Evolutionary conservation across 2,329 filamentous ascomycete genomes (phyloP).

Genomic region (Colletotrichum chrysophilum): DNA sequence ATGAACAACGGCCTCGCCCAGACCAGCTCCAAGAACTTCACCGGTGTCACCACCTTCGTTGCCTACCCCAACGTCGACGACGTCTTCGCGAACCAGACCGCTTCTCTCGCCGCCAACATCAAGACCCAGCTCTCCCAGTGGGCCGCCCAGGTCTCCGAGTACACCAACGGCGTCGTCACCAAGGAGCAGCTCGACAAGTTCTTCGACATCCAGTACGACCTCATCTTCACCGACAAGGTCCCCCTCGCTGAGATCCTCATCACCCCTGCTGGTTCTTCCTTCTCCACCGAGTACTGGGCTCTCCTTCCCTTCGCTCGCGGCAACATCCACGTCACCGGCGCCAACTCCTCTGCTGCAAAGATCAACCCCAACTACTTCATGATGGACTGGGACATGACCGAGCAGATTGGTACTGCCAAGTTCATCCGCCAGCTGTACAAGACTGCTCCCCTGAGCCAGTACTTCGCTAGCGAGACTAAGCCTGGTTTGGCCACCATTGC

Average conservation of each 20-base stretch:
- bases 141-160: conserved; percentile 4
- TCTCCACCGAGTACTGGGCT: conserved; percentile 42
- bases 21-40: conserved; percentile 18
- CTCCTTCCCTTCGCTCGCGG: conserved; percentile 45
- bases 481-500: conserved; percentile 29
- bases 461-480: conserved; percentile 22
- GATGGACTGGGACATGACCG: conserved; percentile 38
- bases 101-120: neutral
- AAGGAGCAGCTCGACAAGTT: conserved; percentile 37
- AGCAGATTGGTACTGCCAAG: conserved; percentile 32
- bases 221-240: conserved; percentile 50
- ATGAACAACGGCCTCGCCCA: conserved; percentile 35
- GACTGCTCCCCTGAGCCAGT: conserved; percentile 28
- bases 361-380: conserved; percentile 41
- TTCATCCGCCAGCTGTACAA: conserved; percentile 34
- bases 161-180: conserved; percentile 16
- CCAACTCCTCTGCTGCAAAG: conserved; percentile 32
- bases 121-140: neutral
- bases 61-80: neutral
- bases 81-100: conserved; percentile 27
- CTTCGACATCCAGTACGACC: conserved; percentile 49
- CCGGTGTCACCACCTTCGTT: neutral
- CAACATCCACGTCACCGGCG: conserved; percentile 43
- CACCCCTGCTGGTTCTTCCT: conserved; percentile 29
- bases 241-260: conserved; percentile 54